Evolutionary conservation across 208 protist species (phyloP).

Genomic region (Perkinsela sp.): DNA sequence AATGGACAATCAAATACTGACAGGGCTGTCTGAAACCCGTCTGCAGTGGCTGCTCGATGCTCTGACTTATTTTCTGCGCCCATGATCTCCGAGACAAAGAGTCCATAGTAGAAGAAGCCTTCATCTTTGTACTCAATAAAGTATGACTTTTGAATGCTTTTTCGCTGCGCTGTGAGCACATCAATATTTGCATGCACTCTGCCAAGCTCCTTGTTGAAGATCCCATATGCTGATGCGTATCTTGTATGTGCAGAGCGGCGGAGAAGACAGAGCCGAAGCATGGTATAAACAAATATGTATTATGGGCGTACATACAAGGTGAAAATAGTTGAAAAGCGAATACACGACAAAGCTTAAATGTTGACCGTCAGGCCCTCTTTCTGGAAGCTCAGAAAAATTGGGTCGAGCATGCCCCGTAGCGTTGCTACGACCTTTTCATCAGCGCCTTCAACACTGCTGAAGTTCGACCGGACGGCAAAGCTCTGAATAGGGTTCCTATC

Average conservation of each 20-base stretch:
- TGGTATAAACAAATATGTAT: no score
- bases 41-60: not conserved
- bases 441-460: not conserved
- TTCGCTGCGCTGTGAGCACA: no score
- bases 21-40: not conserved
- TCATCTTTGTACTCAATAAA: not conserved
- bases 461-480: not conserved
- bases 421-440: slow-evolving; percentile 1
- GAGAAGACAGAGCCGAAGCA: no score
- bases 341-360: no score
- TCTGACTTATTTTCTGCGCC: not conserved
- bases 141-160: not conserved
- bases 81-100: not conserved
- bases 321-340: no score
- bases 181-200: no score
- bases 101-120: not conserved
- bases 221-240: no score
- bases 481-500: not conserved
- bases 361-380: not conserved
- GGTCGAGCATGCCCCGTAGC: not conserved
- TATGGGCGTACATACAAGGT: no score
- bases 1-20: not conserved
- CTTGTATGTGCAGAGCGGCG: no score
- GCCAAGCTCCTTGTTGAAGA: no score
- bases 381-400: not conserved